phyloP scores from a whole-genome alignment of 2,329 filamentous ascomycete genomes.

The Diplocarpon mali region DNA sequence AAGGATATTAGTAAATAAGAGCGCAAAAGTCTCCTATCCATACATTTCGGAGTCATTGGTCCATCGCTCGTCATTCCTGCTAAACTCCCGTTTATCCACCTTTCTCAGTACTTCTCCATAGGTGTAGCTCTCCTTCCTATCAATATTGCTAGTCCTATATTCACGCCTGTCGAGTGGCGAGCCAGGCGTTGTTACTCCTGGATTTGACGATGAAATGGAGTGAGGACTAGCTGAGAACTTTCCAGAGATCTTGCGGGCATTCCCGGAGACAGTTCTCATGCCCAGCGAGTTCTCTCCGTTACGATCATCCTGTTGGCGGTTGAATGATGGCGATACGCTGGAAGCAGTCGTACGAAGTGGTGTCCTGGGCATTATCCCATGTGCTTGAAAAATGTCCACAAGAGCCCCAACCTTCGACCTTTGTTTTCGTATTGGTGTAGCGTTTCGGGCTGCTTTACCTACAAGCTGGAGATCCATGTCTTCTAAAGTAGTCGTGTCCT shows the following conservation, averaged over 20 bases:
- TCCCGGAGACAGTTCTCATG: neutral
- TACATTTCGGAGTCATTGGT: neutral
- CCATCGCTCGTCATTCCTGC: neutral
- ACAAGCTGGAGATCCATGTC: slow-evolving; percentile 9
- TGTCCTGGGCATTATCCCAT: slow-evolving; percentile 11
- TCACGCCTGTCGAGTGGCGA: neutral
- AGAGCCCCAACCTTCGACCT: slow-evolving; percentile 10
- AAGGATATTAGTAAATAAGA: neutral
- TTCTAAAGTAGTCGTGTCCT: neutral
- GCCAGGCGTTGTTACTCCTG: neutral
- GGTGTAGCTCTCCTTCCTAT: neutral
- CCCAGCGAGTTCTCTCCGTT: neutral
- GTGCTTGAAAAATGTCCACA: slow-evolving; percentile 18
- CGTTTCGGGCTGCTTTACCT: slow-evolving; percentile 9
- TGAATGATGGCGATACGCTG: slow-evolving; percentile 1
- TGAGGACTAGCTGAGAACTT: neutral
- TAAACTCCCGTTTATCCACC: neutral
- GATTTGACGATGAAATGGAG: neutral
- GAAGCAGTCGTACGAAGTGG: slow-evolving; percentile 2
- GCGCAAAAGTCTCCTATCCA: neutral
- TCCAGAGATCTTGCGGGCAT: neutral
- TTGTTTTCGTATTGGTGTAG: neutral
- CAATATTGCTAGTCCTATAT: slow-evolving; percentile 2
- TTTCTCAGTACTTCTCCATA: slow-evolving; percentile 3
- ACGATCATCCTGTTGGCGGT: neutral